Evolutionary conservation across 2,329 filamentous ascomycete species (phyloP), one percentile per base, ranked within the genome.

Genomic region (Fusarium protoensiforme): DNA sequence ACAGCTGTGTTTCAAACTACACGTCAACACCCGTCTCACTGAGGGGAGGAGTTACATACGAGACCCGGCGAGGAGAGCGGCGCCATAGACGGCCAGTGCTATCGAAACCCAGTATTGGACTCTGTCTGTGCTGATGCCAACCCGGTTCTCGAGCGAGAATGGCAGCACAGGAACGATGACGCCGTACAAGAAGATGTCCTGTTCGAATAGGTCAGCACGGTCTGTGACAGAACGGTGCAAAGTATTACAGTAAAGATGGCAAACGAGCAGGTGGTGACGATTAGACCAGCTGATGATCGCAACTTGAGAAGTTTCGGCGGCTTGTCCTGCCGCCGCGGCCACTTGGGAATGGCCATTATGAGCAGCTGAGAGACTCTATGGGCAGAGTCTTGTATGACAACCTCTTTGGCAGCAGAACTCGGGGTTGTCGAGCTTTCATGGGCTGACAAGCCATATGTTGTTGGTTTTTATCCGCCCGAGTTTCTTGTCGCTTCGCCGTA

Each of bases 51-150:
- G 22, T 35, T 27, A 74, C 79, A 29, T 75, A 82, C 80, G 81
- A 27, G 81, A 80, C 11, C 78, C 73, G 18, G 69, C 65, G 20
- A 82, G 64, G 10, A 82, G 73, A 20, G 81, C 76, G 29, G 76
- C 78, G 22, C 79, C 81, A 66, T 77, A 82, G 14, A 81, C 78
- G 7, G 81, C 80, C 58, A 82, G 73, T 29, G 80, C 80, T 63
- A 82, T 75, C 10, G 81, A 81, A n/a, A 81, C 76, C 81, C 81
- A 82, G 48, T 80, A 78, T 64, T 82, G 81, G 46, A 81, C 79
- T 76, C 73, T 71, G 16, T 75, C 65, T 54, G 67, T 39, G 6
- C 61, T 43, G 13, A 82, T 69, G 14, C 77, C 79, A 58, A 78
- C 70, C 18, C 78, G 75, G n/a, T 67, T 65, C 14, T 74, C 54